phyloP scores from a whole-genome alignment of 306 rosid species.

The Dalbergia cochinchinensis region DNA sequence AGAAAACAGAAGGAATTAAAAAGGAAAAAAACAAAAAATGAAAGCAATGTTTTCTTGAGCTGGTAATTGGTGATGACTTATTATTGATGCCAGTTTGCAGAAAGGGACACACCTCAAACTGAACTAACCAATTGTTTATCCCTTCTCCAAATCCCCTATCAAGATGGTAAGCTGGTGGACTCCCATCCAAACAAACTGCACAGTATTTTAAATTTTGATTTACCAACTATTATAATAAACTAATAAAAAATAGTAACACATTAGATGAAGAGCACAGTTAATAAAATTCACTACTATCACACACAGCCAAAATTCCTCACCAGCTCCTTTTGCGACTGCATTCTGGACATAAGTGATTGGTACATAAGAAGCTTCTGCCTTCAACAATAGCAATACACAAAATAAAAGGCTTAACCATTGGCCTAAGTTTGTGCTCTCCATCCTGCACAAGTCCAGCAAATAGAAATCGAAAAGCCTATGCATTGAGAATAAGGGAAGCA shows the following conservation, averaged over 20 bases:
- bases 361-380: conserved; percentile 63
- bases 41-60: conserved; percentile 31
- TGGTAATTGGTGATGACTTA: conserved; percentile 15
- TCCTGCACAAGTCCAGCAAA: conserved; percentile 61
- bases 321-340: conserved; percentile 89
- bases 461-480: background rate
- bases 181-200: conserved; percentile 97
- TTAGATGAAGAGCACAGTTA: background rate
- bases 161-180: conserved; percentile 93
- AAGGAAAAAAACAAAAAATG: background rate
- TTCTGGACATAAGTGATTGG: conserved; percentile 68
- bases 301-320: conserved; percentile 57
- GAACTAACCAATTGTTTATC: conserved; percentile 80
- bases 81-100: conserved; percentile 23
- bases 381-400: conserved; percentile 53
- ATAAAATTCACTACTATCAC: conserved; percentile 16
- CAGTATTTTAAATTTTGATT: conserved; percentile 26
- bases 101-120: conserved; percentile 77
- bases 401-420: conserved; percentile 61
- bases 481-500: conserved; percentile 15
- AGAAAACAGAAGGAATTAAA: background rate
- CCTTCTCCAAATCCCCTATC: conserved; percentile 84
- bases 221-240: conserved; percentile 18
- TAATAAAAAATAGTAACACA: conserved; percentile 20
- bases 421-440: conserved; percentile 56